Percentiles rank a stretch among this genome's conserved stretches.
Evolutionary conservation across 83 land plant species (phyloP).

Genomic region (Picea abies): DNA sequence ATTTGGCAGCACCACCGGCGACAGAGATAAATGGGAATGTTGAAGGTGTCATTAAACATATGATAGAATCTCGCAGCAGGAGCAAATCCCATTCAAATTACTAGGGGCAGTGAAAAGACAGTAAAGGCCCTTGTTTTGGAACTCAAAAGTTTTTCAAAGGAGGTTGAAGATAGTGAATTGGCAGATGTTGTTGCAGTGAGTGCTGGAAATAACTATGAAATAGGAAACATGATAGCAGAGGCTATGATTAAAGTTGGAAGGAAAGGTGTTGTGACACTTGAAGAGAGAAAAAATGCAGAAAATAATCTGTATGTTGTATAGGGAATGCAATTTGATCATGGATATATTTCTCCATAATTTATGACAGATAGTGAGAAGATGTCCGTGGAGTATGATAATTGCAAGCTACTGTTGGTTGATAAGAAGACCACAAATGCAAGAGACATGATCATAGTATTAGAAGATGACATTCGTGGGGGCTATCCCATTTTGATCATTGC

Average conservation of each 20-base stretch:
- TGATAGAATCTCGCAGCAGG: conserved; percentile 95
- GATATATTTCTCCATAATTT: conserved; percentile 92
- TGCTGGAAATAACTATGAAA: conserved; percentile 84
- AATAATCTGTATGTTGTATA: conserved; percentile 75
- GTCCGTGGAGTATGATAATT: conserved; percentile 75
- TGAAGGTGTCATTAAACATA: too few species aligned
- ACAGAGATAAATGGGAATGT: too few species aligned
- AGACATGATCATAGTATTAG: conserved; percentile 74
- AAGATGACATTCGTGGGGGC: conserved; percentile 87
- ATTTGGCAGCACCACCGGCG: too few species aligned
- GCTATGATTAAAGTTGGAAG: conserved; percentile 88
- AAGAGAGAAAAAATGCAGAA: conserved; percentile 79
- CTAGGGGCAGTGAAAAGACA: conserved; percentile 93
- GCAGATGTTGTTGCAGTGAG: conserved; percentile 94
- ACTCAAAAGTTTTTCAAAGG: conserved; percentile 82
- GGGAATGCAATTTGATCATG: conserved; percentile 98
- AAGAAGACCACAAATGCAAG: conserved; percentile 86
- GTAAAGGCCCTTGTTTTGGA: conserved; percentile 78
- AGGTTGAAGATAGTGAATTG: conserved; percentile 92
- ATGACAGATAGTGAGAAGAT: conserved; percentile 85
- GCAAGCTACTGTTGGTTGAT: conserved; percentile 85
- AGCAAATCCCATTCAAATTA: conserved; percentile 90
- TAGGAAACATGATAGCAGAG: conserved; percentile 88
- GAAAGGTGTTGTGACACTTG: conserved; percentile 79
- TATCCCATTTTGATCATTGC: conserved; percentile 88